Conservation (phyloP, 1,284 basidiomycete genomes). For the Prillingera fragicola region DNA sequence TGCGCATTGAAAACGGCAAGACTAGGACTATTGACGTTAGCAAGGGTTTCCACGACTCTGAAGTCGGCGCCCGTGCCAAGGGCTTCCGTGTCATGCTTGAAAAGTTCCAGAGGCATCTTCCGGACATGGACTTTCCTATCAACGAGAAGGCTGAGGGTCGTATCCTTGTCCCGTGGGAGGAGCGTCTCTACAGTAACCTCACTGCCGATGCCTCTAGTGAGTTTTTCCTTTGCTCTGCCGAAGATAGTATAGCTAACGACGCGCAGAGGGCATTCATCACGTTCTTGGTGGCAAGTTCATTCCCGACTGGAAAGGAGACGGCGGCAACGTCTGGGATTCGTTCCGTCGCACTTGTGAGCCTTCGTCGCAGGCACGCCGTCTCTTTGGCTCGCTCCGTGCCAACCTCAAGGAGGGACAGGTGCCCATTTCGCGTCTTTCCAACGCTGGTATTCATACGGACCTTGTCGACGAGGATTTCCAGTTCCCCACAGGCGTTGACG, state of each 20-base stretch:
- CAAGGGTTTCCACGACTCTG: constrained; percentile 58
- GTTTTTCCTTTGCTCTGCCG: constrained; percentile 15
- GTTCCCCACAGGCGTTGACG: constrained; percentile 59
- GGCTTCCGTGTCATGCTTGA: constrained; percentile 70
- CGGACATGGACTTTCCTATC: constrained; percentile 85
- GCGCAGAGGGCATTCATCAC: constrained; percentile 56
- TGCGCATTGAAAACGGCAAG: constrained; percentile 64
- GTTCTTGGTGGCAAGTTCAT: constrained; percentile 65
- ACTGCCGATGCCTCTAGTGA: constrained; percentile 51
- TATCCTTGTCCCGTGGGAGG: constrained; percentile 82
- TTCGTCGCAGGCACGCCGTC: constrained; percentile 65
- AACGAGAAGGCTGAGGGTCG: constrained; percentile 88
- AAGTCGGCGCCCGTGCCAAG: constrained; percentile 68
- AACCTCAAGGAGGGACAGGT: constrained; percentile 49
- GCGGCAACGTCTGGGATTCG: constrained; percentile 85
- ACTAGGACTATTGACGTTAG: constrained; percentile 60
- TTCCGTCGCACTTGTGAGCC: constrained; percentile 86
- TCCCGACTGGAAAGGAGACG: constrained; percentile 75
- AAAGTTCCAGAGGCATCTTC: constrained; percentile 67
- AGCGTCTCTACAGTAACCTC: constrained; percentile 62
- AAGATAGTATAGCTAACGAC: background rate
- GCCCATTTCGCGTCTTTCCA: constrained; percentile 45
- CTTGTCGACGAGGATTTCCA: constrained; percentile 55
- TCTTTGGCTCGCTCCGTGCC: constrained; percentile 66
- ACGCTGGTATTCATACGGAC: constrained; percentile 46